phyloP scores from a whole-genome alignment of 2,329 filamentous ascomycete species.

The Leptographium flavum region DNA sequence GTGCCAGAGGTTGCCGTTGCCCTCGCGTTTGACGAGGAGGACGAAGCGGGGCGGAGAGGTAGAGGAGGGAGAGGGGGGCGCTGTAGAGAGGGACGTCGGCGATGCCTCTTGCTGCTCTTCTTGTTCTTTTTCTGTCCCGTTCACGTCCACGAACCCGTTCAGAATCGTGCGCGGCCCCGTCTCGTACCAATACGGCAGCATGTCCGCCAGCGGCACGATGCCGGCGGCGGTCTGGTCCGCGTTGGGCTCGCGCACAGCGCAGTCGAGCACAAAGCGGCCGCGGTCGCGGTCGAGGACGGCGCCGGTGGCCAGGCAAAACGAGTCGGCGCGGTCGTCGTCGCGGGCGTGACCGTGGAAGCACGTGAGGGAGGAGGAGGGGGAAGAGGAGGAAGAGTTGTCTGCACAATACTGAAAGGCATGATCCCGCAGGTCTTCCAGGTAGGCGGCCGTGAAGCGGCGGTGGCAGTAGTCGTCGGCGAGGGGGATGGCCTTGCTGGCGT shows the following conservation, averaged over 20 bases:
- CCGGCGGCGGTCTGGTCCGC: conserved; percentile 4
- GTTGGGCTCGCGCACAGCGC: background rate
- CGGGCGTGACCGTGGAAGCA: conserved; percentile 10
- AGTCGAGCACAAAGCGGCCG: conserved; percentile 5
- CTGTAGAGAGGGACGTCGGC: background rate
- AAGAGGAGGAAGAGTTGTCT: background rate
- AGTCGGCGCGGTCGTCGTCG: conserved; percentile 6
- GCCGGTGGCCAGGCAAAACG: conserved; percentile 6
- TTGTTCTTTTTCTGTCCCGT: background rate
- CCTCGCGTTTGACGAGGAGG: conserved; percentile 11
- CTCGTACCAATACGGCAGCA: conserved; percentile 7
- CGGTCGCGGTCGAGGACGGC: background rate
- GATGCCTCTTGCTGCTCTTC: background rate
- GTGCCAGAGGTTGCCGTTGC: conserved; percentile 10
- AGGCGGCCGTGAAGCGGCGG: conserved; percentile 2
- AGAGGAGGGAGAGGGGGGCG: background rate
- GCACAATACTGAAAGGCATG: conserved; percentile 10
- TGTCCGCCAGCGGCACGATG: conserved; percentile 1
- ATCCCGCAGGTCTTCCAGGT: conserved; percentile 8
- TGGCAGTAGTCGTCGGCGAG: conserved; percentile 1
- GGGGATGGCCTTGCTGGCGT: background rate
- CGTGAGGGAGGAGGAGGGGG: conserved; percentile 2
- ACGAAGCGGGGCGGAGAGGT: background rate
- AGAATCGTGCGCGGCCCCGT: conserved; percentile 8
- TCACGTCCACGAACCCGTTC: conserved; percentile 1